A percentile compares a stretch with the other conserved stretches of the same genome.
Evolutionary conservation across 2,329 filamentous ascomycete species (phyloP).

Genomic region (Fusarium mexicanum): DNA sequence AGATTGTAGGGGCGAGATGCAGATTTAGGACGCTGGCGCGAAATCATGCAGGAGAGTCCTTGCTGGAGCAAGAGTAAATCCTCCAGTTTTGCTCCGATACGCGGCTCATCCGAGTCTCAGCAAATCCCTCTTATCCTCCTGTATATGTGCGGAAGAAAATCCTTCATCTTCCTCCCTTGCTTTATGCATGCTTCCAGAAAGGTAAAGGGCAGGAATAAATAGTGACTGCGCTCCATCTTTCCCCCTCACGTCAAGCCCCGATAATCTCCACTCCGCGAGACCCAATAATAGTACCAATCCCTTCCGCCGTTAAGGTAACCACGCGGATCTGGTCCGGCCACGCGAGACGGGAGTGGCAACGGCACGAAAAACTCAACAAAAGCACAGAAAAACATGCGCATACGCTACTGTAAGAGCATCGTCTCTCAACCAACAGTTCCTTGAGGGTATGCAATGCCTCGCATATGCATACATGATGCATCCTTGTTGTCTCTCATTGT

Average conservation of each 20-base stretch:
- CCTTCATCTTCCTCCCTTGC: constrained; percentile 23
- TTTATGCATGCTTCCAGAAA: constrained; percentile 18
- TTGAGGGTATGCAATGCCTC: constrained; percentile 10
- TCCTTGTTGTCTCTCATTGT: constrained; percentile 21
- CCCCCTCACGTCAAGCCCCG: constrained; percentile 29
- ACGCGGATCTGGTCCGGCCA: constrained; percentile 25
- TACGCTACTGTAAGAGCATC: constrained; percentile 15
- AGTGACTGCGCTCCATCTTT: constrained; percentile 7
- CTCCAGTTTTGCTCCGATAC: not conserved
- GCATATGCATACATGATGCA: constrained; percentile 13
- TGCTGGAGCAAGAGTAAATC: not conserved
- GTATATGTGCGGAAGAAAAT: not conserved
- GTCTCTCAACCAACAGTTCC: constrained; percentile 11
- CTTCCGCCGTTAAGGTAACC: constrained; percentile 3
- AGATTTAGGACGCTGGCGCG: not conserved
- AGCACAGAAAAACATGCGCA: constrained; percentile 15
- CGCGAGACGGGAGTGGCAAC: constrained; percentile 26
- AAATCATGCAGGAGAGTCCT: not conserved
- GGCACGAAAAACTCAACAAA: not conserved
- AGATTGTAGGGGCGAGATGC: not conserved
- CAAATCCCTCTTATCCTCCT: constrained; percentile 8
- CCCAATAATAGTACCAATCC: constrained; percentile 11
- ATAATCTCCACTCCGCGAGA: constrained; percentile 19
- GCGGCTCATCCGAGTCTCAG: not conserved
- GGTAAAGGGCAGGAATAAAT: not conserved